Percentiles rank a stretch among this genome's conserved stretches.
Evolutionary conservation across 805 yeast genomes (phyloP).

Genomic region (Brettanomyces nanus): DNA sequence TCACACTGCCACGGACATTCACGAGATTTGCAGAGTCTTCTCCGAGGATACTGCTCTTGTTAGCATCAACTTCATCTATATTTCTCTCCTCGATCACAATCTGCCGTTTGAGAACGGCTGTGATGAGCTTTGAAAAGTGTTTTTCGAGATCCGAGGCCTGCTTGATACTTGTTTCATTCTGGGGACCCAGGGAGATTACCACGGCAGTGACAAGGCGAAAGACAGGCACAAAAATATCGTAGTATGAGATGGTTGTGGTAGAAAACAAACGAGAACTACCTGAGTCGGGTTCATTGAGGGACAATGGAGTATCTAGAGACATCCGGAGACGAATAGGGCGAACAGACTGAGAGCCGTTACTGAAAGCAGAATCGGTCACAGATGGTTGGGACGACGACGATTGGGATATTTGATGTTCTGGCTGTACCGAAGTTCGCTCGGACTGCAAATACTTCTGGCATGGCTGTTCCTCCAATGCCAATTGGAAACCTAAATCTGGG

Average conservation of each 20-base stretch:
- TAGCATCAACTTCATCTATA: too few species aligned
- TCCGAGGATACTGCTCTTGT: too few species aligned
- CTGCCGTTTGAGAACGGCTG: conserved; percentile 37
- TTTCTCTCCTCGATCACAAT: conserved; percentile 11
- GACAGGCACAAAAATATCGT: conserved; percentile 63
- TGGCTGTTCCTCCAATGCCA: conserved; percentile 17
- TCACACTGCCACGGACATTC: background rate
- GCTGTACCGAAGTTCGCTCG: too few species aligned
- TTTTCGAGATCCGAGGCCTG: conserved; percentile 45
- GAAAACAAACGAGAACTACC: conserved; percentile 26
- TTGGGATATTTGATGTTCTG: too few species aligned
- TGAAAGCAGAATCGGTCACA: too few species aligned
- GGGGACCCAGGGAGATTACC: conserved; percentile 68
- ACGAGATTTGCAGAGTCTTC: too few species aligned
- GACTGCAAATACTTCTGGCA: too few species aligned
- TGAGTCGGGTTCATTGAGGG: conserved; percentile 18
- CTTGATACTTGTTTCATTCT: conserved; percentile 49
- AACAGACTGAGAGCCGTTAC: too few species aligned
- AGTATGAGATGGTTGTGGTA: too few species aligned
- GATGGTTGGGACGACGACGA: too few species aligned
- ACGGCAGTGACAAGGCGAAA: conserved; percentile 66
- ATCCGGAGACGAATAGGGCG: conserved; percentile 35
- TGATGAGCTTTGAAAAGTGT: conserved; percentile 45
- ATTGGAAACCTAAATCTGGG: conserved; percentile 66
- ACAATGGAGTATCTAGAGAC: conserved; percentile 44